Base-by-base conservation (phyloP, 306 rosid genomes). In the Psophocarpus tetragonolobus region DNA sequence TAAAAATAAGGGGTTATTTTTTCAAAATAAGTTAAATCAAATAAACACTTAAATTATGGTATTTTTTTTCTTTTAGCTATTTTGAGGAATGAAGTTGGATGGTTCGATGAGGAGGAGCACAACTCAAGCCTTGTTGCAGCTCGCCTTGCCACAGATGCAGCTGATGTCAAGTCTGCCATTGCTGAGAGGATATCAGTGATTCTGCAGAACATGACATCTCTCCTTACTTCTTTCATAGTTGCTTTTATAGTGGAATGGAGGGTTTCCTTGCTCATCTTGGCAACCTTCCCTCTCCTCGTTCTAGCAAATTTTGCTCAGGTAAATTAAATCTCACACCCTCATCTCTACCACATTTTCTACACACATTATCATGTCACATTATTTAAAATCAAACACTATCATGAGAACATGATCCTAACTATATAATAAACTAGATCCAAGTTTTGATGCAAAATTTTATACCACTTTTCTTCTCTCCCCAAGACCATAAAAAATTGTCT, bases 201-300 rank as follows among this genome's bases (percentile, higher is more conserved):
- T 5, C 65, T 95, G 21, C 99, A 95, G 50, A 95, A 95, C 85
- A 95, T 95, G 97, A 95, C 99, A 8, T 95, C 97, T 50, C 96
- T 95, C 21, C 97, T 95, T 80, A 95, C 97, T 68, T 95, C 99
- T 38, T 95, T 95, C 81, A 95, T 95, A 2, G 99, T 95, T 75
- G 99, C 97, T 62, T 95, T 95, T 92, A 88, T 95, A 13, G 97
- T 95, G 71, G 99, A 95, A 75, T 95, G 99, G 99, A 95, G 99
- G 73, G 99, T 95, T 72, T 95, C 99, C 30, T 89, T 95, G 69
- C 99, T 95, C 71, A 92, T 95, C 68, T 83, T 95, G 3, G 99
- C 72, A 17, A 90, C 97, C 18, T 95, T 92, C 82, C 99, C 99
- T 69, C 97, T 95, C 30, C 89, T 95, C 29, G 99, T 95, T 74